Base-by-base conservation (phyloP, 345 rosid genomes). In the Hypericum perforatum region DNA sequence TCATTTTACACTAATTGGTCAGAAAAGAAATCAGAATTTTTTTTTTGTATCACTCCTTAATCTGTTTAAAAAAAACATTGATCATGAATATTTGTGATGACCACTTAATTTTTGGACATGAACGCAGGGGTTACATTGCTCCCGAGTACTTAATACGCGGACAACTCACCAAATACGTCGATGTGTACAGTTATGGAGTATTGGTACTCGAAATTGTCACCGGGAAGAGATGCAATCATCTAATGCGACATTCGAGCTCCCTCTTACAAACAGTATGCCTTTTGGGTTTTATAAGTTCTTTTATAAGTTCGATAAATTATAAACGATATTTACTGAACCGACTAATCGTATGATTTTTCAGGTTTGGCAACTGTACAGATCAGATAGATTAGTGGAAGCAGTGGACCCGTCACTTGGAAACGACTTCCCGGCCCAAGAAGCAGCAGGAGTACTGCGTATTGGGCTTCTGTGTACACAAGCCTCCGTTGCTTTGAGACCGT, bases 81-180 rank as follows among this genome's bases (percentile, higher is more conserved):
- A n/a, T n/a, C n/a, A n/a, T n/a, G n/a, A n/a, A 37, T 52, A 1
- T 22, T 22, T 52, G 8, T 12, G 10, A 8, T 6, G n/a, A 13
- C 39, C 6, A 9, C 9, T 12, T 7, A 36, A 36, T 5, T 6
- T 13, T 43, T 39, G 51, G 49, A 16, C 8, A n/a, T 46, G 15
- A 1, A 10, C 57, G 63, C 75, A 79, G 84, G 1, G 84, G 84
- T 6, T 79, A 79, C 64, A 76, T 76, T 78, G 84, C 84, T 58
- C 84, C 84, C 0, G 81, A 79, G 45, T 76, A 79, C 52, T 71
- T 79, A 8, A 52, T 76, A 41, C 70, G 73, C 11, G 81, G 84
- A 37, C 76, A 76, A 41, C 75, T 79, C 0, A 79, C 77, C 0
- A 78, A 79, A 45, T 75, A 79, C 52, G 77, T 73, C 29, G 84